Percentiles rank a stretch among this genome's conserved stretches.
Evolutionary conservation across 192 early-diverging fungal genomes (phyloP).

Genomic region (Linnemannia schmuckeri): DNA sequence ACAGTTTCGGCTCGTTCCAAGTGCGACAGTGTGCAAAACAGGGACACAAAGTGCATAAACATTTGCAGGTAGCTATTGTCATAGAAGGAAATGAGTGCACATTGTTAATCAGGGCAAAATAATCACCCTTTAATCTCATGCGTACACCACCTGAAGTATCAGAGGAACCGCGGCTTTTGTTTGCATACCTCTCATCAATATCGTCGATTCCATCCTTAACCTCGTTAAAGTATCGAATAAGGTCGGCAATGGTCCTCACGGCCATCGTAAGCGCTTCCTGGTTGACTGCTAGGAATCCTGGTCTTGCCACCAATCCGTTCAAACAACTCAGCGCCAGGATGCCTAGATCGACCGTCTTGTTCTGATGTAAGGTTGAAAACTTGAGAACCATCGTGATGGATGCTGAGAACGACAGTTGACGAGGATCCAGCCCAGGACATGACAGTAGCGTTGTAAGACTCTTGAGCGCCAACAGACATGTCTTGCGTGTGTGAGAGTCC

Average conservation of each 20-base stretch:
- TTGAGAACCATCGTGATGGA: constrained; percentile 35
- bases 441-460: constrained; percentile 32
- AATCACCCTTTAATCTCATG: not conserved
- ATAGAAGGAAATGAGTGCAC: not conserved
- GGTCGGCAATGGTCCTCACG: constrained; percentile 38
- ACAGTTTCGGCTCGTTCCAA: constrained; percentile 47
- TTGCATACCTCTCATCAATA: constrained; percentile 44
- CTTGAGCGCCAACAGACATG: constrained; percentile 40
- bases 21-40: constrained; percentile 46
- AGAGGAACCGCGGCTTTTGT: not conserved
- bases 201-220: constrained; percentile 54
- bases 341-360: constrained; percentile 47
- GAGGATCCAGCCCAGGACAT: constrained; percentile 41
- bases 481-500: constrained; percentile 52
- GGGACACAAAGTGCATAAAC: constrained; percentile 55
- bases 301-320: constrained; percentile 46
- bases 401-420: constrained; percentile 34
- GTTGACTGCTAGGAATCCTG: constrained; percentile 46
- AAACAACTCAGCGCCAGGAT: constrained; percentile 47
- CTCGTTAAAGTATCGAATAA: constrained; percentile 54
- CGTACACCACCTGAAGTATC: not conserved
- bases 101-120: not conserved
- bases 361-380: constrained; percentile 51
- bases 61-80: constrained; percentile 43
- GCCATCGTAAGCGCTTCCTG: constrained; percentile 49